A percentile compares a stretch with the other conserved stretches of the same genome.
These are phyloP conservation scores for Fusarium poae DNA, from an alignment of 2,329 filamentous ascomycete genomes.

Conservation along the genomic window DNA sequence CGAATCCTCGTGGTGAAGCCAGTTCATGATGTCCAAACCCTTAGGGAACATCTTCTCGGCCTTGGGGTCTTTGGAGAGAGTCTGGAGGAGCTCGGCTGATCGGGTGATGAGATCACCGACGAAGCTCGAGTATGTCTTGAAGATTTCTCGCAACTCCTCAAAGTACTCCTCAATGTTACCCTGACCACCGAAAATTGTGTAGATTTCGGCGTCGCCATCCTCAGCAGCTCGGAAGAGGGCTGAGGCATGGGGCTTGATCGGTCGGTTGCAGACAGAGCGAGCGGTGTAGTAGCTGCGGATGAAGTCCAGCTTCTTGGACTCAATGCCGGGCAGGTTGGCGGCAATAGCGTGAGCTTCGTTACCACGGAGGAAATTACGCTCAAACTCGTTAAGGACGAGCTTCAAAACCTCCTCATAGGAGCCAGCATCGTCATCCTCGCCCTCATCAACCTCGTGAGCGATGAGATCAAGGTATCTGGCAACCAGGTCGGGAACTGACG, in stretches of 20 bases:
- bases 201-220: conserved; percentile 85
- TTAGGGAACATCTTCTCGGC: conserved; percentile 97
- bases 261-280: conserved; percentile 83
- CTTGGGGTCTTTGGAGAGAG: conserved; percentile 82
- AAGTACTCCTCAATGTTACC: conserved; percentile 99
- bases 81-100: conserved; percentile 89
- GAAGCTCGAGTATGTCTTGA: conserved; percentile 90
- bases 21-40: conserved; percentile 93
- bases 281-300: conserved; percentile 93
- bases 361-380: conserved; percentile 91
- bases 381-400: conserved; percentile 93
- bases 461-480: conserved; percentile 94
- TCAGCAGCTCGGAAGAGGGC: conserved; percentile 90
- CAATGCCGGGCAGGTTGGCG: conserved; percentile 87
- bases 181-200: conserved; percentile 95
- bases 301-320: conserved; percentile 90
- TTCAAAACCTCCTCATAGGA: conserved; percentile 94
- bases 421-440: conserved; percentile 88
- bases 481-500: conserved; percentile 91
- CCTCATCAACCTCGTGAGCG: conserved; percentile 88
- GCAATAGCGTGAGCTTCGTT: conserved; percentile 96
- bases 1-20: conserved; percentile 89
- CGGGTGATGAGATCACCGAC: conserved; percentile 85
- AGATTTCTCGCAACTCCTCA: conserved; percentile 92
- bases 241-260: conserved; percentile 93